A percentile compares a stretch with the other conserved stretches of the same genome.
Conservation (phyloP, 257 asterid species). For the Nicotiana paniculata region DNA sequence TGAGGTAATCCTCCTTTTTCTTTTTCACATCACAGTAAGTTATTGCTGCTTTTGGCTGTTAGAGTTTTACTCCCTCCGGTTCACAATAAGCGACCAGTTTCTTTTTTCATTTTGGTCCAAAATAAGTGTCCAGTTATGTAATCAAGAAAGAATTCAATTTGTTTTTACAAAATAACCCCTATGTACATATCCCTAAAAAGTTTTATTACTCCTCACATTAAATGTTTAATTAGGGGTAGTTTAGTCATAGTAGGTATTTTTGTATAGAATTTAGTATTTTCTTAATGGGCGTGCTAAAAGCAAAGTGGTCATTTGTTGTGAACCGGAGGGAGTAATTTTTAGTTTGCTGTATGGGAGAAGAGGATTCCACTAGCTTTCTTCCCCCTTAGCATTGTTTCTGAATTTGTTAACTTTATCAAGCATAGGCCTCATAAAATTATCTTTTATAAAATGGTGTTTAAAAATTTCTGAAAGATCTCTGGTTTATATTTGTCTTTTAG, state of each 20-base stretch:
- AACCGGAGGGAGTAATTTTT: background rate
- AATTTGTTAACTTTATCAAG: background rate
- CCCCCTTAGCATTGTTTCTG: background rate
- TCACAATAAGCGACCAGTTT: too few relatives aligned
- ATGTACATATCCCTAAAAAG: too few relatives aligned
- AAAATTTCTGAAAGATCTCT: conserved; percentile 15
- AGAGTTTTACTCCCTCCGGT: background rate
- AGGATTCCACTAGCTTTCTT: background rate
- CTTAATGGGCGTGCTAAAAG: too few relatives aligned
- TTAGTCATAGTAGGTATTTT: too few relatives aligned
- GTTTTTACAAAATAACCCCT: too few relatives aligned
- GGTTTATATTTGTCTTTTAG: conserved; percentile 33
- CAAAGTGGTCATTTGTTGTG: too few relatives aligned
- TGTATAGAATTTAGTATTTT: too few relatives aligned
- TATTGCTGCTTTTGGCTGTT: background rate
- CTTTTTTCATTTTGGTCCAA: too few relatives aligned
- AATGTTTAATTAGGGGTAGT: too few relatives aligned
- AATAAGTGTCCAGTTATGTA: too few relatives aligned
- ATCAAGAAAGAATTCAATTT: too few relatives aligned
- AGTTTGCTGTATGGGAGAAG: background rate
- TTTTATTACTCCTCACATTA: too few relatives aligned
- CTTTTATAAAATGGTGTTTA: background rate
- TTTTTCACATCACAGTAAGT: background rate
- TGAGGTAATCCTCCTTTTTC: conserved; percentile 48
- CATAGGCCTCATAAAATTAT: background rate